A percentile compares a stretch with the other conserved stretches of the same genome.
Conservation (phyloP, 345 rosid species). For the Bretschneidera sinensis region DNA sequence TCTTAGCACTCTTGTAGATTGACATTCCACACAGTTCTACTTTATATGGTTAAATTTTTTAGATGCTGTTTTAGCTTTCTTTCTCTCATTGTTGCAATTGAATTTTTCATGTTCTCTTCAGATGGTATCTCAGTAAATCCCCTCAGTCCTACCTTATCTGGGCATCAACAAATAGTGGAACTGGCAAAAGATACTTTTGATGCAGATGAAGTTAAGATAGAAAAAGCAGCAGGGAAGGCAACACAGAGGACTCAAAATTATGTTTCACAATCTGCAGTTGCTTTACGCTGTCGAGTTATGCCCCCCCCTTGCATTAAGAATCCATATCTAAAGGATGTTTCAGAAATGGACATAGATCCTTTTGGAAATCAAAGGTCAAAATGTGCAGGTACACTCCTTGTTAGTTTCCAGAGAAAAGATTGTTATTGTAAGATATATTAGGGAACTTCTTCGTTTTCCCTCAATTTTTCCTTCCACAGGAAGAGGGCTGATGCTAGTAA, state of each 20-base stretch:
- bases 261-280: constrained; percentile 80
- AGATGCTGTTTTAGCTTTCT: neutral
- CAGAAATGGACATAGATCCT: constrained; percentile 54
- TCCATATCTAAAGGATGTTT: constrained; percentile 63
- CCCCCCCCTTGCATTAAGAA: constrained; percentile 95
- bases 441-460: constrained; percentile 1
- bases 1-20: neutral
- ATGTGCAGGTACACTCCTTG: constrained; percentile 60
- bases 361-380: constrained; percentile 78
- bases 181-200: constrained; percentile 38
- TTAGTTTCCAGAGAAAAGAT: neutral
- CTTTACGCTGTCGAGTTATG: constrained; percentile 78
- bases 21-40: neutral
- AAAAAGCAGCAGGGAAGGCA: constrained; percentile 26
- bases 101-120: constrained; percentile 17
- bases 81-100: constrained; percentile 8
- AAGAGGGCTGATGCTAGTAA: neutral
- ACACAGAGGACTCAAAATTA: constrained; percentile 44
- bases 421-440: constrained; percentile 1
- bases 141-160: constrained; percentile 41
- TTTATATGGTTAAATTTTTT: neutral
- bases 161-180: constrained; percentile 38
- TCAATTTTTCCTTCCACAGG: neutral
- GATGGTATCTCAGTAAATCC: constrained; percentile 36
- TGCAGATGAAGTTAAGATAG: constrained; percentile 37